Percentiles rank a stretch among this genome's conserved stretches.
Conservation (phyloP, 345 rosid species). For the Tarenaya hassleriana region DNA sequence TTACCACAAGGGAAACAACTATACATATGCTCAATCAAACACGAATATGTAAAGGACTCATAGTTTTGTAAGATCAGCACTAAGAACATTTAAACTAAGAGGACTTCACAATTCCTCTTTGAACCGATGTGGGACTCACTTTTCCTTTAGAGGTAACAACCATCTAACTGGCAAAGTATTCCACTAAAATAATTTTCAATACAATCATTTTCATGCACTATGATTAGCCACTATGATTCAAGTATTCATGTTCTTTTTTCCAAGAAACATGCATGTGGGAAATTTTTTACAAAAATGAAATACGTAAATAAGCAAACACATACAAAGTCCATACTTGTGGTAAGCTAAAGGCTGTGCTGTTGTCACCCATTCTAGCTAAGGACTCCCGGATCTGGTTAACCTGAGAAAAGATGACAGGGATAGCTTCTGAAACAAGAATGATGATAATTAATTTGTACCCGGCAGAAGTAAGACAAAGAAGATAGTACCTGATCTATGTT, state of each 20-base stretch:
- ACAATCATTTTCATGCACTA: slow-evolving; percentile 4
- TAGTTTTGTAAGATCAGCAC: slow-evolving; percentile 2
- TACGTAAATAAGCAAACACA: slow-evolving; percentile 13
- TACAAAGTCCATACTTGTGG: slow-evolving; percentile 64
- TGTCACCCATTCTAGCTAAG: slow-evolving; percentile 88
- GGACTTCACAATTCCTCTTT: no score
- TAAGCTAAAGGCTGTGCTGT: slow-evolving; percentile 96
- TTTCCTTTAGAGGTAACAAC: slow-evolving; percentile 6
- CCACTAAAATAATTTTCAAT: not conserved
- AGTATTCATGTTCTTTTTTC: not conserved
- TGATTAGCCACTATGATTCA: slow-evolving; percentile 5
- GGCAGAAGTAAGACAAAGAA: slow-evolving; percentile 8
- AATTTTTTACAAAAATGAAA: not conserved
- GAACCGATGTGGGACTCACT: not conserved
- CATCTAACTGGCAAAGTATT: not conserved
- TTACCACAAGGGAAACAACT: slow-evolving; percentile 19
- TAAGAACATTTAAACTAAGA: no score
- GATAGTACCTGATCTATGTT: slow-evolving; percentile 76
- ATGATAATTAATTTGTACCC: slow-evolving; percentile 7
- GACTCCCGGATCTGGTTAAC: slow-evolving; percentile 94
- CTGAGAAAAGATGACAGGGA: slow-evolving; percentile 35
- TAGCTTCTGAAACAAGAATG: slow-evolving; percentile 20
- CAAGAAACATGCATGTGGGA: no score
- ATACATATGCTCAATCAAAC: slow-evolving; percentile 1
- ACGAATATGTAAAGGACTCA: not conserved